Percentiles rank a stretch among this genome's conserved stretches.
Evolutionary conservation across 371 early-diverging fungal genomes (phyloP).

Genomic region (Syncephalastrum contaminatum): DNA sequence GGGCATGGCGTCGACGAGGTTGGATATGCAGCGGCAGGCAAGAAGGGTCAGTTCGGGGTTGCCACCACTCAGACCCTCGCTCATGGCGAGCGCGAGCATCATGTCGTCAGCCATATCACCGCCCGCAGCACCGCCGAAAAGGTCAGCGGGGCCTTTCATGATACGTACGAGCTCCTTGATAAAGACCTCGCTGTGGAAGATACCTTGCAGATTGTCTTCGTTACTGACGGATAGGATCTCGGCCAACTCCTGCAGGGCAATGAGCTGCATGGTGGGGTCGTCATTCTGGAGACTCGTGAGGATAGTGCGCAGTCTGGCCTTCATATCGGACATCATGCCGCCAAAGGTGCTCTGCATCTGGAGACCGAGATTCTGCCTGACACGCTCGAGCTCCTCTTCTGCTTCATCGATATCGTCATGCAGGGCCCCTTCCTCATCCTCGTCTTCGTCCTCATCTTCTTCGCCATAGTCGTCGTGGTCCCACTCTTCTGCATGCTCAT

Average conservation of each 20-base stretch:
- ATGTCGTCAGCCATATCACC: slow-evolving; percentile 41
- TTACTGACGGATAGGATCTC: slow-evolving; percentile 69
- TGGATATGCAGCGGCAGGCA: slow-evolving; percentile 85
- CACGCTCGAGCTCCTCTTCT: slow-evolving; percentile 40
- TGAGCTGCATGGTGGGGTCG: slow-evolving; percentile 63
- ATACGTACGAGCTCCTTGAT: slow-evolving; percentile 57
- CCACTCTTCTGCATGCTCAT: slow-evolving; percentile 22
- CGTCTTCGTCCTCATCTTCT: slow-evolving; percentile 29
- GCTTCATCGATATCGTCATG: slow-evolving; percentile 38
- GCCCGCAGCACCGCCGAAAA: slow-evolving; percentile 6
- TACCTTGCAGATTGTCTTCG: slow-evolving; percentile 63
- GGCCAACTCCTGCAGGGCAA: slow-evolving; percentile 67
- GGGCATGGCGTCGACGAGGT: slow-evolving; percentile 88
- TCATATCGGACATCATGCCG: slow-evolving; percentile 44
- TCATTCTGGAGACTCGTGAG: slow-evolving; percentile 50
- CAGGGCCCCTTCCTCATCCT: slow-evolving; percentile 12
- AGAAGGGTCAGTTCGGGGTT: slow-evolving; percentile 81
- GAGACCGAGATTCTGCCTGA: slow-evolving; percentile 41
- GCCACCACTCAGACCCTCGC: slow-evolving; percentile 43
- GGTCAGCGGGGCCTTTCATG: slow-evolving; percentile 48
- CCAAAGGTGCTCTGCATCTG: slow-evolving; percentile 50
- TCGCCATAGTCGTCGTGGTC: slow-evolving; percentile 23
- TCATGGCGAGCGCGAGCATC: slow-evolving; percentile 47
- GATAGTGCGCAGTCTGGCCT: slow-evolving; percentile 47
- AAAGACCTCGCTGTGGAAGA: slow-evolving; percentile 56